Percentiles rank a stretch among this genome's conserved stretches.
These are phyloP conservation scores for Xylaria acuta DNA, from an alignment of 495 filamentous ascomycete species.

Conservation along the genomic window DNA sequence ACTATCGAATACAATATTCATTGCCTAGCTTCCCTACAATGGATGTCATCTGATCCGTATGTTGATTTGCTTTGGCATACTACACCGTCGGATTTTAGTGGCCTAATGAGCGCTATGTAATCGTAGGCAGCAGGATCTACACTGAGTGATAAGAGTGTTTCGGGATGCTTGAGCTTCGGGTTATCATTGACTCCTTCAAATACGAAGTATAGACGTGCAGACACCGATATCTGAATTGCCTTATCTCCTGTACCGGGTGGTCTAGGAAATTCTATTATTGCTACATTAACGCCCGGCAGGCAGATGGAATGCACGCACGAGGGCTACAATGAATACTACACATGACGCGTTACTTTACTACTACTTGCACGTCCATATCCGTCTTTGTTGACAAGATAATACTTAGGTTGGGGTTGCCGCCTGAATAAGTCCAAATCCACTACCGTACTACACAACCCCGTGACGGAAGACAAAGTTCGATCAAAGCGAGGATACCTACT, in stretches of 20 bases:
- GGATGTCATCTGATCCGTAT: neutral
- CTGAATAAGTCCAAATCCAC: neutral
- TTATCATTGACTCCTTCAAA: neutral
- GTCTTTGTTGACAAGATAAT: neutral
- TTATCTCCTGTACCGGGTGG: neutral
- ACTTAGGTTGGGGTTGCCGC: neutral
- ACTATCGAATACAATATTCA: neutral
- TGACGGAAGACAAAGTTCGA: neutral
- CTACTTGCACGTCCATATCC: neutral
- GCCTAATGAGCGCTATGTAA: neutral
- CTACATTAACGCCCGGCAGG: neutral
- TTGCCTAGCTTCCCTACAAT: neutral
- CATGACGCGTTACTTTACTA: neutral
- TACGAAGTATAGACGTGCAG: neutral
- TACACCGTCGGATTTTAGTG: neutral
- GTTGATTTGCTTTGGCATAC: neutral
- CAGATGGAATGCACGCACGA: neutral
- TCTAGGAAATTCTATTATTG: neutral
- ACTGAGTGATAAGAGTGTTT: neutral
- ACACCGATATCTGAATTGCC: too few relatives aligned
- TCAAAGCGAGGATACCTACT: neutral
- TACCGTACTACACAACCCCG: neutral
- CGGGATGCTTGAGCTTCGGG: neutral
- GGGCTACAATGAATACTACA: neutral
- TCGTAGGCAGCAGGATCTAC: conserved; percentile 4